phyloP scores from a whole-genome alignment of 2,329 filamentous ascomycete genomes.

The Saccharata proteae region DNA sequence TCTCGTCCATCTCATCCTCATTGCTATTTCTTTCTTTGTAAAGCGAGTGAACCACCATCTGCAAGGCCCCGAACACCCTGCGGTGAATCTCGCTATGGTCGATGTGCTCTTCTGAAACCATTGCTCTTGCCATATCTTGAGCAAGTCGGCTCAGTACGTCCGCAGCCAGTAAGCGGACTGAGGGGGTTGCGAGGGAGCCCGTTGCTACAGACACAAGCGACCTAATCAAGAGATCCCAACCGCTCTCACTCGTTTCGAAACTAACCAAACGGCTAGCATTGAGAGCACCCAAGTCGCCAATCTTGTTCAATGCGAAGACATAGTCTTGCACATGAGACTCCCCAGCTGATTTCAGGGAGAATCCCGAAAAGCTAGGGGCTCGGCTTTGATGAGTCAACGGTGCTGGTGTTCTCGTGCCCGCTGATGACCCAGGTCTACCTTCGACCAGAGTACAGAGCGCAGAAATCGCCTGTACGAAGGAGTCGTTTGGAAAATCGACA shows the following conservation, averaged over 20 bases:
- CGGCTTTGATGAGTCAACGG: slow-evolving; percentile 2
- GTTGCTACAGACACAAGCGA: slow-evolving; percentile 39
- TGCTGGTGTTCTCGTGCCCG: not conserved
- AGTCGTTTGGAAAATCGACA: slow-evolving; percentile 70
- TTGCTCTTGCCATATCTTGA: slow-evolving; percentile 36
- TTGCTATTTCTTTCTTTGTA: slow-evolving; percentile 41
- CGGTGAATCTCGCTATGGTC: slow-evolving; percentile 47
- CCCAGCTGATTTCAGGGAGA: slow-evolving; percentile 25
- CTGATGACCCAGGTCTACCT: slow-evolving; percentile 14
- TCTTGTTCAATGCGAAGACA: slow-evolving; percentile 36
- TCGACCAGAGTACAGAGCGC: slow-evolving; percentile 62
- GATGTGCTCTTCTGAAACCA: slow-evolving; percentile 35
- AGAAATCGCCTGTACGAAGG: slow-evolving; percentile 65
- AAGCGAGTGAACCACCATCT: slow-evolving; percentile 47
- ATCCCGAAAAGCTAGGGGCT: slow-evolving; percentile 6
- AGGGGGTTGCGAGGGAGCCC: slow-evolving; percentile 24
- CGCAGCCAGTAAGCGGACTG: slow-evolving; percentile 37
- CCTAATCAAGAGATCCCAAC: slow-evolving; percentile 59
- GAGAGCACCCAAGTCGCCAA: slow-evolving; percentile 32
- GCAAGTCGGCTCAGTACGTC: slow-evolving; percentile 38
- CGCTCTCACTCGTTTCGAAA: slow-evolving; percentile 53
- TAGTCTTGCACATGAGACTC: slow-evolving; percentile 32
- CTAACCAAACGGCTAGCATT: slow-evolving; percentile 51
- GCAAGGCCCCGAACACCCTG: slow-evolving; percentile 57
- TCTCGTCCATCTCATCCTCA: slow-evolving; percentile 47